Evolutionary conservation across 805 yeast genomes (phyloP).

Genomic region (Saccharomyces cerevisiae): DNA sequence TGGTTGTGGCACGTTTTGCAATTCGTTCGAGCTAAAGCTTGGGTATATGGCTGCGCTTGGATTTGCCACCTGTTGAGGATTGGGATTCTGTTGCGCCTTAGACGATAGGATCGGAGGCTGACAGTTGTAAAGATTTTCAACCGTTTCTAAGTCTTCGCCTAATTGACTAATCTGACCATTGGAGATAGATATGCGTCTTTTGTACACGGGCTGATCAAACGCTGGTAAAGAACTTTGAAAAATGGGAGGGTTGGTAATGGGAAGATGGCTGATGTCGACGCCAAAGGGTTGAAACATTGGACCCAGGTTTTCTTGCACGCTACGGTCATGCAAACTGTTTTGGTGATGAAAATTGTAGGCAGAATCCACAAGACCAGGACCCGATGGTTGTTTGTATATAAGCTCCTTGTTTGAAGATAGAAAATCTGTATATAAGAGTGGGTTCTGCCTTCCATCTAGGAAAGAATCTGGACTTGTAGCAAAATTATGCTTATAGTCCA

Average conservation of each 20-base stretch:
- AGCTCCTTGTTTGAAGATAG: not conserved
- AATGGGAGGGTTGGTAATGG: conserved; percentile 39
- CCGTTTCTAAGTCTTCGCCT: conserved; percentile 34
- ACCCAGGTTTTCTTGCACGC: conserved; percentile 33
- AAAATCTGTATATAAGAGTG: not conserved
- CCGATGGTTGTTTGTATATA: not conserved
- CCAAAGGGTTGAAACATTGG: conserved; percentile 39
- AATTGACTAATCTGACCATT: conserved; percentile 82
- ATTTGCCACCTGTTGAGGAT: not conserved
- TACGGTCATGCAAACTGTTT: conserved; percentile 22
- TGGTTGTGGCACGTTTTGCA: not conserved
- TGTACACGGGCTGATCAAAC: conserved; percentile 24
- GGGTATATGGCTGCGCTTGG: not conserved
- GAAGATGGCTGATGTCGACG: conserved; percentile 36
- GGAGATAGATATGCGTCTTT: conserved; percentile 67
- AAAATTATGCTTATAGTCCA: not conserved
- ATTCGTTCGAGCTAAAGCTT: not conserved
- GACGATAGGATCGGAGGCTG: conserved; percentile 17
- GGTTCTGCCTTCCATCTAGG: not conserved
- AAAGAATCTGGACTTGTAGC: not conserved
- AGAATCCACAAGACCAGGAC: not conserved
- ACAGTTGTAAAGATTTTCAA: conserved; percentile 32
- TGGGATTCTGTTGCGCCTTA: not conserved
- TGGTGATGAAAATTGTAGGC: not conserved
- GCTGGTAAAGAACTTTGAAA: conserved; percentile 36